Evolutionary conservation across 2,329 filamentous ascomycete species (phyloP).

Genomic region (Amauroascus niger): DNA sequence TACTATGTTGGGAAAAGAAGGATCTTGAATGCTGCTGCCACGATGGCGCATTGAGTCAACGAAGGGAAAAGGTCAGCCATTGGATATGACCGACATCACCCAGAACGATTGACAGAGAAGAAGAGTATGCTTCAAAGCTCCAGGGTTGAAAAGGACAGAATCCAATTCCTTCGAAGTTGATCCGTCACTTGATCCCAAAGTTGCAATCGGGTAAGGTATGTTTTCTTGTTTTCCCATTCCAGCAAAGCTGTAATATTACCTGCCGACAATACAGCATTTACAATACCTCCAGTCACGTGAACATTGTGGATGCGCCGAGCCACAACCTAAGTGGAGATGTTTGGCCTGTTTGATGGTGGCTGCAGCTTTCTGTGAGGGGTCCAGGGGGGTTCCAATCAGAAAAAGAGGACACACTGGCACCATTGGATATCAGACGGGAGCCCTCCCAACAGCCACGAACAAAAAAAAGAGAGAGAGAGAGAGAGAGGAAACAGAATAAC

Average conservation of each 20-base stretch:
- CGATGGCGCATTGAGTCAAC: slow-evolving; percentile 76
- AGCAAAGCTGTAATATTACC: no score
- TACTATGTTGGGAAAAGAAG: slow-evolving; percentile 92
- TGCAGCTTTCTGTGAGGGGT: slow-evolving; percentile 1
- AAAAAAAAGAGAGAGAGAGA: background rate
- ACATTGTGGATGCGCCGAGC: no score
- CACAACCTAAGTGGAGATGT: background rate
- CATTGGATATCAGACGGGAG: slow-evolving; percentile 8
- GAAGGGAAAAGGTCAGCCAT: slow-evolving; percentile 81
- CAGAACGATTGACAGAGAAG: background rate
- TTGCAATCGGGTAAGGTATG: no score
- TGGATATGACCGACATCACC: slow-evolving; percentile 14
- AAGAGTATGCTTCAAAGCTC: background rate
- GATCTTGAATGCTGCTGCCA: slow-evolving; percentile 80
- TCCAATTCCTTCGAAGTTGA: background rate
- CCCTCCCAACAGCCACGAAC: background rate
- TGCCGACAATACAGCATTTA: no score
- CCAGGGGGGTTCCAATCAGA: no score
- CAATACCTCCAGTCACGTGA: no score
- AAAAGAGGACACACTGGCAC: slow-evolving; percentile 11
- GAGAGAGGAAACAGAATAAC: background rate
- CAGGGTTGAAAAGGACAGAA: background rate
- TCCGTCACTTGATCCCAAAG: no score
- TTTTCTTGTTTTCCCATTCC: no score
- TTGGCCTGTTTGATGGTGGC: slow-evolving; percentile 11